phyloP scores from a whole-genome alignment of 352 stramenopile species.

The Phytopythium aichiense region DNA sequence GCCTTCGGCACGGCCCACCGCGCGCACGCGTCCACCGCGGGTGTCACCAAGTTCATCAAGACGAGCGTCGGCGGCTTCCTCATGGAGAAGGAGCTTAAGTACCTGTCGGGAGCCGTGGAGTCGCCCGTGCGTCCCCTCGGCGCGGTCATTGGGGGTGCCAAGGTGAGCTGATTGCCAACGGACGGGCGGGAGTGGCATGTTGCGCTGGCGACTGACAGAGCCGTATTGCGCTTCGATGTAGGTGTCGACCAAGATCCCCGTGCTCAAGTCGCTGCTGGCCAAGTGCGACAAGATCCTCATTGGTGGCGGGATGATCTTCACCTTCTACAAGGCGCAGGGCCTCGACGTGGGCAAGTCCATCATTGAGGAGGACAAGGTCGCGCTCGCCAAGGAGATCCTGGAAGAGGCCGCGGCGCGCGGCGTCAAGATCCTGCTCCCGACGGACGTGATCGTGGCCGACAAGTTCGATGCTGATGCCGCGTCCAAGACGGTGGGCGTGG shows the following conservation, averaged over 20 bases:
- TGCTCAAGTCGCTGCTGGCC: conserved; percentile 93
- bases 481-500: conserved; percentile 48
- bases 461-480: conserved; percentile 71
- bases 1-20: conserved; percentile 98
- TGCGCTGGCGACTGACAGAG: background rate
- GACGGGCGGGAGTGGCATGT: background rate
- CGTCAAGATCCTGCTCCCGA: conserved; percentile 89
- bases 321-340: conserved; percentile 96
- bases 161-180: conserved; percentile 45
- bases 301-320: conserved; percentile 97
- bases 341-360: conserved; percentile 93
- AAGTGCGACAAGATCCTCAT: conserved; percentile 97
- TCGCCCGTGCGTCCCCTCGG: conserved; percentile 90
- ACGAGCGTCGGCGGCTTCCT: conserved; percentile 94
- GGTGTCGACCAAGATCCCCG: conserved; percentile 92
- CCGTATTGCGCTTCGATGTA: background rate
- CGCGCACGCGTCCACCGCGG: conserved; percentile 96
- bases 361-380: conserved; percentile 93
- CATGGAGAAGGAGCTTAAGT: conserved; percentile 98
- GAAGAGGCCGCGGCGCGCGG: conserved; percentile 84
- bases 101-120: conserved; percentile 89
- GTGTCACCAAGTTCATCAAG: conserved; percentile 94
- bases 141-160: conserved; percentile 95
- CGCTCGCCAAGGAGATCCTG: conserved; percentile 91
- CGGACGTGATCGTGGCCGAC: conserved; percentile 94